These are phyloP conservation scores for Ambrosia trifida DNA, from an alignment of 129 eudicot species.

Conservation along the genomic window DNA sequence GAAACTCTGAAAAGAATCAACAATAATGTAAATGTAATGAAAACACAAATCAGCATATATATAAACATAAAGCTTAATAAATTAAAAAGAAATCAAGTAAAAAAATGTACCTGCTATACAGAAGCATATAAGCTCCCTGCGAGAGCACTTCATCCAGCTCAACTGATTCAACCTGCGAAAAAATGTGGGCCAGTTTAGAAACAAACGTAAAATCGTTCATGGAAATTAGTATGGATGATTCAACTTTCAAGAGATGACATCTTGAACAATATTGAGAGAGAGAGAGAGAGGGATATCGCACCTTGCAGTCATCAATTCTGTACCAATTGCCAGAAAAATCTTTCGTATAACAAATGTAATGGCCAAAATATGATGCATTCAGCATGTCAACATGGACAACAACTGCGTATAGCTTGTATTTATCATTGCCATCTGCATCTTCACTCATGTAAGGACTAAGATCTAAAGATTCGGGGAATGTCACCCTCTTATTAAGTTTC, in stretches of 20 bases:
- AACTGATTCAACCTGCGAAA: constrained; percentile 64
- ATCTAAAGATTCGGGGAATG: constrained; percentile 75
- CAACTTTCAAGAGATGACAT: background rate
- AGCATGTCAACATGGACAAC: constrained; percentile 95
- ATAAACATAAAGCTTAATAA: too few relatives aligned
- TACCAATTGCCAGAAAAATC: constrained; percentile 87
- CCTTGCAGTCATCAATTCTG: constrained; percentile 90
- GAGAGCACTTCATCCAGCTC: constrained; percentile 91
- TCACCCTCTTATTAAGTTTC: constrained; percentile 80
- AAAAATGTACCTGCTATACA: constrained; percentile 69
- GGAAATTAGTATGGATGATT: background rate
- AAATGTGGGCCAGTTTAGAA: constrained; percentile 9
- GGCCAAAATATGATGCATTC: constrained; percentile 94
- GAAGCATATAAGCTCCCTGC: constrained; percentile 96
- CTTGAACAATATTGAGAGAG: background rate
- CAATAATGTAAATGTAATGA: constrained; percentile 14
- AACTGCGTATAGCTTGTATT: constrained; percentile 78
- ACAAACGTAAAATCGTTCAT: constrained; percentile 10
- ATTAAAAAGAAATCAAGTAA: background rate
- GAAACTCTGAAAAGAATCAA: constrained; percentile 36
- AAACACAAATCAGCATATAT: background rate
- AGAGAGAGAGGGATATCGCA: constrained; percentile 31
- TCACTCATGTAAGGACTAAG: constrained; percentile 82
- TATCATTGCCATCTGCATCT: constrained; percentile 50
- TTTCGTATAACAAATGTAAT: constrained; percentile 78